Conservation (phyloP, 139 green algal species). For the Microglena sp. region DNA sequence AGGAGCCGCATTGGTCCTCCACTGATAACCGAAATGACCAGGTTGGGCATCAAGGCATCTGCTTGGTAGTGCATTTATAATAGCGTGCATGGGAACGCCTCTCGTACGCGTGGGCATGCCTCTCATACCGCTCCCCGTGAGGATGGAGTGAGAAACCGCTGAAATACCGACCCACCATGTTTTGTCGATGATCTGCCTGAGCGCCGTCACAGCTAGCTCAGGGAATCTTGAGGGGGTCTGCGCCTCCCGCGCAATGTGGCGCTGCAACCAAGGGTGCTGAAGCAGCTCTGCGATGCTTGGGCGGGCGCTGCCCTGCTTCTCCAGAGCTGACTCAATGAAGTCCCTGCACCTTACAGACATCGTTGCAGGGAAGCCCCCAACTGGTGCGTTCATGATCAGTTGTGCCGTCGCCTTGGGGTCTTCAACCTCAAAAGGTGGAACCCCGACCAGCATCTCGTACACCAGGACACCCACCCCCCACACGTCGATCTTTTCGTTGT, state of each 20-base stretch:
- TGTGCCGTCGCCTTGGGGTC: constrained; percentile 12
- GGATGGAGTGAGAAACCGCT: no score
- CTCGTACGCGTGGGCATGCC: no score
- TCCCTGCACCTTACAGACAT: neutral
- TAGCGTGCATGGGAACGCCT: no score
- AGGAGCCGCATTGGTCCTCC: no score
- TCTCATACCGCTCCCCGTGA: no score
- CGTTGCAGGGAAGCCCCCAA: neutral
- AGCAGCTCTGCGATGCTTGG: neutral
- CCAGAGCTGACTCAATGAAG: neutral
- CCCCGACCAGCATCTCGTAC: constrained; percentile 37
- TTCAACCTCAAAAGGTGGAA: constrained; percentile 36
- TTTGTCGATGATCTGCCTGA: no score
- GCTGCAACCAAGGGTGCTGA: neutral
- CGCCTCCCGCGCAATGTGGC: neutral
- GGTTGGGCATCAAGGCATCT: no score
- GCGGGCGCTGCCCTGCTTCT: neutral
- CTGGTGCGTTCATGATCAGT: neutral
- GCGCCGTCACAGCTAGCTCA: no score
- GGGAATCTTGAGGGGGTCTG: neutral
- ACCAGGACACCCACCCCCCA: constrained; percentile 32
- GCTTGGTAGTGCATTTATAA: no score
- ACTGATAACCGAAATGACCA: no score
- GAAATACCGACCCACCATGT: no score
- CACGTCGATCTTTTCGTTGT: constrained; percentile 34